phyloP scores from a whole-genome alignment of 345 rosid genomes.

The Cardiospermum halicacabum region DNA sequence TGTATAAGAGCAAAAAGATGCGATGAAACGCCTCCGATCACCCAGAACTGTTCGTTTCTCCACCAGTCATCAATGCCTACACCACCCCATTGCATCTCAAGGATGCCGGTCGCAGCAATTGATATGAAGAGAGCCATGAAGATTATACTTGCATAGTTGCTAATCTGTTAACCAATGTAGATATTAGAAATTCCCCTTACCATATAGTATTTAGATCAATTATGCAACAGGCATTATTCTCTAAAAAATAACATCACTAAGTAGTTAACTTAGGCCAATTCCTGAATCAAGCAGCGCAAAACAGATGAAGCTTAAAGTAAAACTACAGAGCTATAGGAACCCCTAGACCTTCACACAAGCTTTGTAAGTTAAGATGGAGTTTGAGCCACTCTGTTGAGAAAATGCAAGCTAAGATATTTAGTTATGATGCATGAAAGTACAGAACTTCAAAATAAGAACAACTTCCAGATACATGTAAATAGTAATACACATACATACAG shows the following conservation, averaged over 20 bases:
- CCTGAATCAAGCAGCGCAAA: not conserved
- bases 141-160: constrained; percentile 84
- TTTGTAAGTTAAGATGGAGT: not conserved
- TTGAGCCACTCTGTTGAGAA: not conserved
- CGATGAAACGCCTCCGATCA: constrained; percentile 90
- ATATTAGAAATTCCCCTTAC: not conserved
- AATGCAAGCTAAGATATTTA: too few species aligned
- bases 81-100: constrained; percentile 99
- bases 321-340: not conserved
- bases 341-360: not conserved
- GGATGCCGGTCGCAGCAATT: constrained; percentile 88
- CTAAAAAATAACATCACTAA: not conserved
- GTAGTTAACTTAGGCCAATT: not conserved
- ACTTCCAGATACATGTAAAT: too few species aligned
- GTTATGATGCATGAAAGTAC: not conserved
- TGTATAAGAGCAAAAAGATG: constrained; percentile 95
- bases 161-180: constrained; percentile 53
- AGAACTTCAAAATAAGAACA: not conserved
- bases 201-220: constrained; percentile 3
- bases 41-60: constrained; percentile 99
- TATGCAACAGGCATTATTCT: not conserved
- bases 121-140: constrained; percentile 90
- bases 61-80: constrained; percentile 97
- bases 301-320: not conserved
- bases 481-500: not conserved